Percentiles rank a stretch among this genome's conserved stretches.
These are phyloP conservation scores for Ascocoryne sarcoides DNA, from an alignment of 2,329 filamentous ascomycete genomes.

Conservation along the genomic window DNA sequence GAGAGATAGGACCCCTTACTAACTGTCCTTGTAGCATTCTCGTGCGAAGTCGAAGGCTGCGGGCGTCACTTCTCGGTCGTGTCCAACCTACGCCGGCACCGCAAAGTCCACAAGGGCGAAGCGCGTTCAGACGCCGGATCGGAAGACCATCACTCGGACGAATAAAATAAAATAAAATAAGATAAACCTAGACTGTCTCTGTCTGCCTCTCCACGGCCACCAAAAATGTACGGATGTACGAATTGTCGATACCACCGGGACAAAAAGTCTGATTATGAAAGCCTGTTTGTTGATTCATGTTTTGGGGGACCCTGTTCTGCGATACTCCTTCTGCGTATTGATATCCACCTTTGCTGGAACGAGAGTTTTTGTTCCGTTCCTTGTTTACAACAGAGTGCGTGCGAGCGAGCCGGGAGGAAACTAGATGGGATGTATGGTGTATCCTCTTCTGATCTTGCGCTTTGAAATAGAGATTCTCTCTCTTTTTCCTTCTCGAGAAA, in stretches of 20 bases:
- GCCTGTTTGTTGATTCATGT: neutral
- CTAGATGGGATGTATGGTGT: too few relatives aligned
- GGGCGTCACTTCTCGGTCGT: conserved; percentile 96
- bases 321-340: neutral
- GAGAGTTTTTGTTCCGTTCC: too few relatives aligned
- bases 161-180: conserved; percentile 9
- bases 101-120: conserved; percentile 89
- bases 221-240: neutral
- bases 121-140: conserved; percentile 53
- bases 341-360: neutral
- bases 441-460: too few relatives aligned
- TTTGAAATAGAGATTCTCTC: too few relatives aligned
- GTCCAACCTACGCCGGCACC: conserved; percentile 86
- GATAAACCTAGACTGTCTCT: neutral
- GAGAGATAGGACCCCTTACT: too few relatives aligned
- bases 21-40: conserved; percentile 57
- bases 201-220: neutral
- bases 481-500: too few relatives aligned
- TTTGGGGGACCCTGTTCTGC: neutral
- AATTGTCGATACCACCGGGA: neutral
- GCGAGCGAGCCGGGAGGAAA: too few relatives aligned
- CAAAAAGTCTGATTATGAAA: neutral
- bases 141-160: conserved; percentile 50
- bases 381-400: too few relatives aligned
- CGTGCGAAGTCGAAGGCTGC: conserved; percentile 89